Evolutionary conservation across 78 protist genomes (phyloP), one percentile per base, ranked within the genome.

Genomic region (Dictyostelium purpureum): DNA sequence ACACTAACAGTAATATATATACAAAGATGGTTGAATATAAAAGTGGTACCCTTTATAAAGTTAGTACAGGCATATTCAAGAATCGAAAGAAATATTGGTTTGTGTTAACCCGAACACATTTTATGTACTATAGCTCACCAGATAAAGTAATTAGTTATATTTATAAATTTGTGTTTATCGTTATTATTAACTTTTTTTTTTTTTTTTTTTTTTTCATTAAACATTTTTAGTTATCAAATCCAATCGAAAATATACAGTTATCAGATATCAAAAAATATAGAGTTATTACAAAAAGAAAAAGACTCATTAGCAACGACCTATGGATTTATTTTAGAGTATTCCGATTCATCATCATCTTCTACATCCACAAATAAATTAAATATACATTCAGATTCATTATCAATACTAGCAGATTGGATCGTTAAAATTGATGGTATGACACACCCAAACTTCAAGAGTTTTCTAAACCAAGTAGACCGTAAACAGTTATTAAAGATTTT

Each of bases 41-140:
- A 73, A 74, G 77, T 74, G 92, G 92, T 51, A 21, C 26, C 33
- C 51, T 85, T 10, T 85, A 85, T 57, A 85, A 61, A 45, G 11
- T 85, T 11, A 79, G 92, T n/a, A 79, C 81, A 40, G 92, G 92
- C 18, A 73, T 85, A 28, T 85, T 85, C 45, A 85, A 73, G 59
- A 42, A 59, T 45, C 38, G 92, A 43, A 85, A 61, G 61, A 85
- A 85, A 26, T 85, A 74, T 59, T 85, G 92, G 92, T 85, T 85
- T 33, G 52, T 73, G 24, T 47, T 85, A 35, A 85, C 92, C 2
- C 33, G 77, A 45, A 85, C 83, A 1, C 92, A 85, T 85, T 38
- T 85, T 38, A 14, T 47, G 33, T 85, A 61, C 59, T 85, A 85
- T 59, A 59, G 26, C 35, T 85, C 92, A 42, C 66, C 92, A 26